These are phyloP conservation scores for Aspergillus melleus DNA, from an alignment of 2,329 filamentous ascomycete genomes.

Conservation along the genomic window DNA sequence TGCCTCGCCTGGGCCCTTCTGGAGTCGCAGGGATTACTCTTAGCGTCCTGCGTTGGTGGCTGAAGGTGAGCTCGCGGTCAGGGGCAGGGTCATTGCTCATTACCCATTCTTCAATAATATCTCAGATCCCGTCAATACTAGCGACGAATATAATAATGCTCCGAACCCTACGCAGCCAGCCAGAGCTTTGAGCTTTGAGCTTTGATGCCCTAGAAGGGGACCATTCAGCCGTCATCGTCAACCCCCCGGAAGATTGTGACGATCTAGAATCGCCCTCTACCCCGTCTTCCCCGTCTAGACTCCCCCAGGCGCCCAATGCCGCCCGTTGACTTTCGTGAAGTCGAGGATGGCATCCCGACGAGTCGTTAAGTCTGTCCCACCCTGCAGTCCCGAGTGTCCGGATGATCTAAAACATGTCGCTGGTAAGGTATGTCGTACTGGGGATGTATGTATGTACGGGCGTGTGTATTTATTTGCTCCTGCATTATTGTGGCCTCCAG, in stretches of 20 bases:
- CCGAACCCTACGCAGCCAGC: not conserved
- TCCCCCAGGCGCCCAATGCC: no score
- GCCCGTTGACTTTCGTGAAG: constrained; percentile 4
- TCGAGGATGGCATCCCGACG: constrained; percentile 9
- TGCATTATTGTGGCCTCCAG: not conserved
- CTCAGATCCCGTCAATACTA: not conserved
- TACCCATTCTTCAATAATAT: not conserved
- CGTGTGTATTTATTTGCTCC: not conserved
- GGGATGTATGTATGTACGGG: constrained; percentile 2
- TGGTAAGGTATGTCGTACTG: constrained; percentile 4
- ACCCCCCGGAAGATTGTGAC: not conserved
- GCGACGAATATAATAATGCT: not conserved
- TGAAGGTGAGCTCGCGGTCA: constrained; percentile 9
- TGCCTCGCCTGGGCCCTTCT: not conserved
- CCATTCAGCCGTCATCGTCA: not conserved
- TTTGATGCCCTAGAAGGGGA: not conserved
- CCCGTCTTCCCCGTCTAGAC: not conserved
- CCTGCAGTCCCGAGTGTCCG: constrained; percentile 20
- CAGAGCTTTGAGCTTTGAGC: not conserved
- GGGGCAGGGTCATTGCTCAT: constrained; percentile 4
- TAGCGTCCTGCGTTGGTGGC: constrained; percentile 12
- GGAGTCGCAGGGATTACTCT: constrained; percentile 2
- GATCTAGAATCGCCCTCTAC: not conserved
- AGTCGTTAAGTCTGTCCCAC: constrained; percentile 19
- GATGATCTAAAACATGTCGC: constrained; percentile 23